Conservation (phyloP, 225 moss, liverwort and hornwort species). For the Physcomitrellopsis africana region DNA sequence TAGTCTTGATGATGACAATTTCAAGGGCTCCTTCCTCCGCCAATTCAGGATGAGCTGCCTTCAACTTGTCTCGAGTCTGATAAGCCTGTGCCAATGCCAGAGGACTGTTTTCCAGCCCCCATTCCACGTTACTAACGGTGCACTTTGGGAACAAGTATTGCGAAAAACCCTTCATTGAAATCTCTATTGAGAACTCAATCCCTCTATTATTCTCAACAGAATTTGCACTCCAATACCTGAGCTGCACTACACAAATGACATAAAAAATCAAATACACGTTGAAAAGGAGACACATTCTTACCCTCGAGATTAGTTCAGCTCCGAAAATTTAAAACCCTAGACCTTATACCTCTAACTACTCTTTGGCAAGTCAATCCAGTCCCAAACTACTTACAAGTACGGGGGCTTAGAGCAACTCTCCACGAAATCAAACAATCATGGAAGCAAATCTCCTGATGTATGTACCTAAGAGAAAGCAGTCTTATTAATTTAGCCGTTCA, state of each 20-base stretch:
- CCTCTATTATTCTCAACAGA: not conserved
- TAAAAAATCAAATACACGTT: not conserved
- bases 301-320: not conserved
- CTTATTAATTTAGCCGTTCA: too few relatives aligned
- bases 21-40: constrained; percentile 86
- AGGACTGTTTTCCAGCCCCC: constrained; percentile 63
- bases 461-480: too few relatives aligned
- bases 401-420: not conserved
- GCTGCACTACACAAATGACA: too few relatives aligned
- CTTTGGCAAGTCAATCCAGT: not conserved
- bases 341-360: constrained; percentile 4
- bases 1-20: constrained; percentile 92
- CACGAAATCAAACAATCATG: not conserved
- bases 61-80: constrained; percentile 88
- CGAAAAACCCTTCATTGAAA: not conserved
- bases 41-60: constrained; percentile 83
- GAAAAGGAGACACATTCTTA: not conserved
- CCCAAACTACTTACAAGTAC: not conserved
- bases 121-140: constrained; percentile 33
- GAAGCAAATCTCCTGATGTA: not conserved
- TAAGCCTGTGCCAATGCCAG: constrained; percentile 95
- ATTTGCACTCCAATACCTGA: not conserved
- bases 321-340: constrained; percentile 31
- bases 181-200: not conserved
- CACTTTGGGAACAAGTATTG: not conserved